Evolutionary conservation across 306 rosid species (phyloP), one percentile per base, ranked within the genome.

Genomic region (Luffa acutangula): DNA sequence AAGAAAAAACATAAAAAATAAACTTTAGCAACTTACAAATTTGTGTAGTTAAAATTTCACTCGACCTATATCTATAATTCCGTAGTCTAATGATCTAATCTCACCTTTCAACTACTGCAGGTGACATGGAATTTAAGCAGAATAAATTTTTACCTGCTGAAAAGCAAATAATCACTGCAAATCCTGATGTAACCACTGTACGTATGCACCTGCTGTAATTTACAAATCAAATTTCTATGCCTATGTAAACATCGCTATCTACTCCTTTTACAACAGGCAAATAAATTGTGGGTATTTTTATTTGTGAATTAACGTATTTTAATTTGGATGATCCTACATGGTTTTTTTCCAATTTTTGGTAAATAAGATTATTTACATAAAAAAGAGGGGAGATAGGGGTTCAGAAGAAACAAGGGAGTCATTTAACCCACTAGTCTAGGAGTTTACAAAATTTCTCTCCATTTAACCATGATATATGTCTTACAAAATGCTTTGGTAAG

Each of bases 111-210:
- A 81, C 78, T 81, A 58, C 78, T 79, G 85, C 88, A 95, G 99
- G 99, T 81, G 99, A 95, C 90, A 91, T 85, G 92, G 99, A 95
- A 84, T 95, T 93, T 85, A 93, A 95, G 85, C 97, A 90, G 89
- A 95, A 93, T 77, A 95, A 89, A 60, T 90, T 79, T 88, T 90
- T 95, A 82, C 85, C 97, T 3, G 89, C 85, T 78, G 97, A 95
- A 70, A 90, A 87, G 82, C 99, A 93, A 89, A 87, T 90, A 78
- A 84, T 95, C 75, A 91, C 99, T 79, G 97, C 97, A 62, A 89
- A 86, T 84, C 99, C 99, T 12, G 99, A 95, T 82, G 90, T 95
- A 82, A 89, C 86, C 87, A 87, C 91, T 59, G 99, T 95, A 91
- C 78, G 97, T 82, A 77, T 80, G 70, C 58, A 7, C 77, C 59